A percentile compares a stretch with the other conserved stretches of the same genome.
Conservation (phyloP, 106 monocot genomes). For the Narthecium ossifragum region DNA sequence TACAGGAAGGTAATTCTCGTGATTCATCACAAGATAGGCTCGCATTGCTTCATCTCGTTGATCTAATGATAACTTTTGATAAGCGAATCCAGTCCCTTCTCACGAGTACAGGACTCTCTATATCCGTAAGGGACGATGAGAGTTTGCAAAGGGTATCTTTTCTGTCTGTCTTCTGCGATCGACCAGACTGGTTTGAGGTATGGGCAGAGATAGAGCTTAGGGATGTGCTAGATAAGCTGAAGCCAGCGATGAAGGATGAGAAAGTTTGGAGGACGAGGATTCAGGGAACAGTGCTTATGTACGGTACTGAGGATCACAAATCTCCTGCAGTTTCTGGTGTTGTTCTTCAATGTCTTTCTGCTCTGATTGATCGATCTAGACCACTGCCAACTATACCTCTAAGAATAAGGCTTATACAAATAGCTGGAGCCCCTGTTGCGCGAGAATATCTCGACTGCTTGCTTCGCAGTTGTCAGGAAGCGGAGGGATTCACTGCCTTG, state of each 20-base stretch:
- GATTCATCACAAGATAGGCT: constrained; percentile 24
- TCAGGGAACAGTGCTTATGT: constrained; percentile 25
- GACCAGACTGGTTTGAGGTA: constrained; percentile 83
- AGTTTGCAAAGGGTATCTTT: constrained; percentile 53
- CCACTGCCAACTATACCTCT: constrained; percentile 55
- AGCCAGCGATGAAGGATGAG: constrained; percentile 45
- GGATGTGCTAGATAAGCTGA: constrained; percentile 57
- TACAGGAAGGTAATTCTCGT: constrained; percentile 32
- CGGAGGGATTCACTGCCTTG: constrained; percentile 91
- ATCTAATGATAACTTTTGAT: constrained; percentile 91
- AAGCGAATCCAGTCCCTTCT: constrained; percentile 63
- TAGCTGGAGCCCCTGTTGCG: constrained; percentile 42
- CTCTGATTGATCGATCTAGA: constrained; percentile 51
- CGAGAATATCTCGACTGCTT: constrained; percentile 52
- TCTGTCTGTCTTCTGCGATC: constrained; percentile 79
- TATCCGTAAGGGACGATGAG: constrained; percentile 55
- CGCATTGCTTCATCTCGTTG: constrained; percentile 76
- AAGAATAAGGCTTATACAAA: constrained; percentile 58
- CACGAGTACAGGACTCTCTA: constrained; percentile 47
- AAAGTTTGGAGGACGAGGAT: constrained; percentile 64
- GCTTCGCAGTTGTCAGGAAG: constrained; percentile 78
- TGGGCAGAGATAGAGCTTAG: constrained; percentile 74
- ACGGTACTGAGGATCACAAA: constrained; percentile 59
- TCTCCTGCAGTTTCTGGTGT: constrained; percentile 55
- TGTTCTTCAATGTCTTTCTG: constrained; percentile 39